phyloP scores from a whole-genome alignment of 768 basidiomycete species.

The Cyclocybe cylindracea region DNA sequence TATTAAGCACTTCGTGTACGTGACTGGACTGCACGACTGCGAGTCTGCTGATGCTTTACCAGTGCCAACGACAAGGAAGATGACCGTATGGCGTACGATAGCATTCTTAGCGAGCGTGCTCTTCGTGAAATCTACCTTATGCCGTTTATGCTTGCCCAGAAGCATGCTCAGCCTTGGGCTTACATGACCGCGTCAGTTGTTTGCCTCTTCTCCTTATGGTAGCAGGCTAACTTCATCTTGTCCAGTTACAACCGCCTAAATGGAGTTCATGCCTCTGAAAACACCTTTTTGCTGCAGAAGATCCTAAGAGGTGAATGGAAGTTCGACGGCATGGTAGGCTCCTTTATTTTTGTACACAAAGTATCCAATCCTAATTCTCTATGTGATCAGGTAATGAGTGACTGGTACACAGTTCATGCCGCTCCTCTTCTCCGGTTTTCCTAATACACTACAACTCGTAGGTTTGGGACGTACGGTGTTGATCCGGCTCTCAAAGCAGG shows the following conservation, averaged over 20 bases:
- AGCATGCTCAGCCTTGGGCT: slow-evolving; percentile 63
- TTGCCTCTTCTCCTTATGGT: neutral
- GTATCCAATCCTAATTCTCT: neutral
- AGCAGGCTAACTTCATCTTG: neutral
- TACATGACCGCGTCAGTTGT: slow-evolving; percentile 69
- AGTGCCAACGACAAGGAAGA: slow-evolving; percentile 84
- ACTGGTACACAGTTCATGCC: slow-evolving; percentile 54
- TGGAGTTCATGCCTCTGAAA: slow-evolving; percentile 72
- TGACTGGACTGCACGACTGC: neutral
- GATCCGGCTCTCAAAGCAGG: slow-evolving; percentile 72
- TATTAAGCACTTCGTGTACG: slow-evolving; percentile 84
- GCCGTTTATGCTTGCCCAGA: slow-evolving; percentile 76
- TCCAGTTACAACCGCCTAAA: slow-evolving; percentile 75
- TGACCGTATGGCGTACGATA: slow-evolving; percentile 69
- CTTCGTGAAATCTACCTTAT: slow-evolving; percentile 76
- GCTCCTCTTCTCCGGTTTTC: neutral
- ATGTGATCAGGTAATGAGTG: slow-evolving; percentile 65
- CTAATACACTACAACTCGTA: neutral
- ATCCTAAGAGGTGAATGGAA: slow-evolving; percentile 74
- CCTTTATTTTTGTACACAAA: neutral
- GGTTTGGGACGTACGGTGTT: slow-evolving; percentile 74
- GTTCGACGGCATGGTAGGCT: slow-evolving; percentile 56
- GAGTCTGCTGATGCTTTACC: neutral
- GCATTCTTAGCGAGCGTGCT: slow-evolving; percentile 63
- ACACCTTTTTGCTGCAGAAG: slow-evolving; percentile 54